phyloP scores from a whole-genome alignment of 2,329 filamentous ascomycete species.

The Scedosporium dehoogii region DNA sequence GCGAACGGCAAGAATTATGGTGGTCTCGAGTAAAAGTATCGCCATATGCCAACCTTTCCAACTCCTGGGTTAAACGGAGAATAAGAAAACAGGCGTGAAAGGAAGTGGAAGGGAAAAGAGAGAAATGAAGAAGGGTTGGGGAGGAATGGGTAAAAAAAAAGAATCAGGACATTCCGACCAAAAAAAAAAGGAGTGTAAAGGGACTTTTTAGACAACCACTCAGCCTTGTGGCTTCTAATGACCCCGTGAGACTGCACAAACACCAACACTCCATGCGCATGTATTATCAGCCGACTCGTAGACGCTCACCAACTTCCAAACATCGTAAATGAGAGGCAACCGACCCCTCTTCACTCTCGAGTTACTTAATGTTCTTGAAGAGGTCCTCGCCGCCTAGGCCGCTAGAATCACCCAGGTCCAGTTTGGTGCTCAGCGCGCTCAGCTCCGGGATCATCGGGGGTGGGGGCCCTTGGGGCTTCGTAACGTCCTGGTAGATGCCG shows the following conservation, averaged over 20 bases:
- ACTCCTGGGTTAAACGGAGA: neutral
- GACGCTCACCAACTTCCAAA: neutral
- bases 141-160: neutral
- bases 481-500: slow-evolving; percentile 26
- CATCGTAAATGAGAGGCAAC: neutral
- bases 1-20: neutral
- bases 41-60: neutral
- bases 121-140: neutral
- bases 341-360: neutral
- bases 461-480: slow-evolving; percentile 37
- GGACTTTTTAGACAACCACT: neutral
- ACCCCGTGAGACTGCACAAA: neutral
- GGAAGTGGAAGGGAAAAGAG: neutral
- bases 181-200: neutral
- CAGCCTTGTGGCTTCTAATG: neutral
- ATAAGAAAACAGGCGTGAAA: neutral
- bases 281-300: neutral
- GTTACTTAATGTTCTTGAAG: slow-evolving; percentile 50
- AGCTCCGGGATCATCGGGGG: slow-evolving; percentile 54
- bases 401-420: slow-evolving; percentile 33
- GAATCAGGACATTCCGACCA: neutral
- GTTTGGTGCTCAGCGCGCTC: slow-evolving; percentile 38
- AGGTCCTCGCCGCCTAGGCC: slow-evolving; percentile 38
- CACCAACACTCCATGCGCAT: neutral
- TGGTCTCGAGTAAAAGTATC: neutral